Evolutionary conservation across 805 yeast genomes (phyloP).

Genomic region (Candida sanyiensis): DNA sequence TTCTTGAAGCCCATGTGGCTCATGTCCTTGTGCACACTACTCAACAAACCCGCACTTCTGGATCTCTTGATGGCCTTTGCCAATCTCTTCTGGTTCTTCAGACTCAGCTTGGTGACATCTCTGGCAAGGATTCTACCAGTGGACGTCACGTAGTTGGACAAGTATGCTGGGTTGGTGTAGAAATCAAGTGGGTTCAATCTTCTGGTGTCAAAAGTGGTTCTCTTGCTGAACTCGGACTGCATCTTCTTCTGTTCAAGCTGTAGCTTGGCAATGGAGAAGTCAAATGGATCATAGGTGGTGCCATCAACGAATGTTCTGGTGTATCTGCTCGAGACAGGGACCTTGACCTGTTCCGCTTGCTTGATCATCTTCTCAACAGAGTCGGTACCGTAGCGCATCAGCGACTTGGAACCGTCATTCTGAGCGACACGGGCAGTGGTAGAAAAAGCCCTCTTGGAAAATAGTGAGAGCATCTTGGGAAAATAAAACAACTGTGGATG

Average conservation of each 20-base stretch:
- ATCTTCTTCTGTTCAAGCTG: conserved; percentile 40
- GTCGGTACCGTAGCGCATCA: not conserved
- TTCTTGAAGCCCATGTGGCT: conserved; percentile 14
- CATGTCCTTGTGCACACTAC: conserved; percentile 64
- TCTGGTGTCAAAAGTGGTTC: conserved; percentile 35
- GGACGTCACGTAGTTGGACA: conserved; percentile 58
- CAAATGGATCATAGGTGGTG: conserved; percentile 73
- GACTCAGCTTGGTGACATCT: conserved; percentile 32
- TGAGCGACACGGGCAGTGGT: not conserved
- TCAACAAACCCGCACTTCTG: conserved; percentile 72
- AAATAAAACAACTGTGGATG: too few species aligned
- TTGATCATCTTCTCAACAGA: not conserved
- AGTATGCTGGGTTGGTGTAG: conserved; percentile 64
- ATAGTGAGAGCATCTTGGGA: not conserved
- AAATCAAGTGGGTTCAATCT: conserved; percentile 65
- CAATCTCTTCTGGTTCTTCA: conserved; percentile 28
- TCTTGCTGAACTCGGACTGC: conserved; percentile 20
- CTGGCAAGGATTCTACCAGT: conserved; percentile 77
- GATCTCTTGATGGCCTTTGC: conserved; percentile 77
- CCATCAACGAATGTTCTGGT: conserved; percentile 44
- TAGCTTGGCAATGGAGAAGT: conserved; percentile 58
- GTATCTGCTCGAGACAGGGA: conserved; percentile 21
- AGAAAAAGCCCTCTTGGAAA: conserved; percentile 3
- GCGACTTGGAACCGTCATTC: not conserved
- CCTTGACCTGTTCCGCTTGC: not conserved